Evolutionary conservation across 768 basidiomycete genomes (phyloP).

Genomic region (Leccinum disarticulatum): DNA sequence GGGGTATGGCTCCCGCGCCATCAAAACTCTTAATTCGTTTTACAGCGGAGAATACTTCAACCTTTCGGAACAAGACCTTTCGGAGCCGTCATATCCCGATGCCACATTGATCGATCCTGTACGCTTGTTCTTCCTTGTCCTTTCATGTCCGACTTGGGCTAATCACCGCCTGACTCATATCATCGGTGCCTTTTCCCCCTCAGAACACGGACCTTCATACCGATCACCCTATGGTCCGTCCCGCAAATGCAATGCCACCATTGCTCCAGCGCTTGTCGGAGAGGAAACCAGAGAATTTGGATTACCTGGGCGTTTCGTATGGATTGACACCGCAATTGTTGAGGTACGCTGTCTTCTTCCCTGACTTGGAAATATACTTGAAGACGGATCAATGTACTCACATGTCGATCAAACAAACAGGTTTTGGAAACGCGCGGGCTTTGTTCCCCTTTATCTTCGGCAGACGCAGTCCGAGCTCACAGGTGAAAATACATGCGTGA

Average conservation of each 20-base stretch:
- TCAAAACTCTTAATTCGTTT: slow-evolving; percentile 84
- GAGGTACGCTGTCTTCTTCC: slow-evolving; percentile 41
- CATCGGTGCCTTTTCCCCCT: neutral
- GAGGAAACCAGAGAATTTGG: slow-evolving; percentile 83
- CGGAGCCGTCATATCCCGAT: slow-evolving; percentile 61
- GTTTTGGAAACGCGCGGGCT: slow-evolving; percentile 96
- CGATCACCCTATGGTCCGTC: slow-evolving; percentile 73
- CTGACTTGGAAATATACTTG: too few species aligned
- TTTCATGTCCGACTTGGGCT: neutral
- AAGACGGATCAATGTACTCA: neutral
- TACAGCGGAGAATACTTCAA: slow-evolving; percentile 93
- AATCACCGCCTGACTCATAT: neutral
- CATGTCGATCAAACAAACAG: slow-evolving; percentile 32
- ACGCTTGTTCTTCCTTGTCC: slow-evolving; percentile 12
- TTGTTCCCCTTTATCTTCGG: slow-evolving; percentile 87
- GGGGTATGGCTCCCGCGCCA: slow-evolving; percentile 92
- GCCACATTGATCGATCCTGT: slow-evolving; percentile 49
- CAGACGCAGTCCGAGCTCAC: slow-evolving; percentile 95
- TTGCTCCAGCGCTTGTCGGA: slow-evolving; percentile 89
- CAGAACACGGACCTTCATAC: slow-evolving; percentile 63
- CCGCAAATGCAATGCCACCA: slow-evolving; percentile 83
- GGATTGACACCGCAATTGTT: slow-evolving; percentile 87
- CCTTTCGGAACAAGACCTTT: slow-evolving; percentile 60
- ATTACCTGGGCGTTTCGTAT: slow-evolving; percentile 96
- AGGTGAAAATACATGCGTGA: slow-evolving; percentile 94